Percentiles rank a stretch among this genome's conserved stretches.
phyloP scores from a whole-genome alignment of 169 alveolate genomes.

The Plasmodium knowlesi region DNA sequence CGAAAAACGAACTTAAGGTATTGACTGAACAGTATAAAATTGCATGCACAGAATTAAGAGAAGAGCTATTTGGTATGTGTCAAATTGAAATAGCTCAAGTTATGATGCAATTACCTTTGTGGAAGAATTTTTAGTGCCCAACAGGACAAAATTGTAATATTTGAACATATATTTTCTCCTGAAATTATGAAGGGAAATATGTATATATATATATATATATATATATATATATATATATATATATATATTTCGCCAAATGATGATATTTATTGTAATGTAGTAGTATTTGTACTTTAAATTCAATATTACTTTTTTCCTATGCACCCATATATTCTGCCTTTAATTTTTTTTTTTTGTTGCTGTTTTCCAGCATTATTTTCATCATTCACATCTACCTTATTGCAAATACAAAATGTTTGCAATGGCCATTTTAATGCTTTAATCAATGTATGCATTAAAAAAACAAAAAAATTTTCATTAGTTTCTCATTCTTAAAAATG shows the following conservation, averaged over 20 bases:
- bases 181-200: background rate
- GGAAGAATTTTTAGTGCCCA: background rate
- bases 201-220: no score
- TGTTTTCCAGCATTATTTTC: background rate
- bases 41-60: background rate
- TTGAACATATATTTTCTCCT: background rate
- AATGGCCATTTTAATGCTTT: background rate
- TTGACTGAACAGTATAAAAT: background rate
- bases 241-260: background rate
- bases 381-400: background rate
- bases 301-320: background rate
- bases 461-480: background rate
- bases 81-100: constrained; percentile 23
- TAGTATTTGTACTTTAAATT: no score
- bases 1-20: background rate
- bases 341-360: background rate
- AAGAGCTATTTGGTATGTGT: background rate
- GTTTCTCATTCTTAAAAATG: background rate
- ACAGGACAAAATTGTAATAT: background rate
- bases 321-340: background rate
- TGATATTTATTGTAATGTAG: background rate
- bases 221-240: no score
- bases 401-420: background rate
- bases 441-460: background rate
- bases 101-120: background rate